Percentiles rank a stretch among this genome's conserved stretches.
Conservation (phyloP, 345 rosid genomes). For the Kandelia obovata region DNA sequence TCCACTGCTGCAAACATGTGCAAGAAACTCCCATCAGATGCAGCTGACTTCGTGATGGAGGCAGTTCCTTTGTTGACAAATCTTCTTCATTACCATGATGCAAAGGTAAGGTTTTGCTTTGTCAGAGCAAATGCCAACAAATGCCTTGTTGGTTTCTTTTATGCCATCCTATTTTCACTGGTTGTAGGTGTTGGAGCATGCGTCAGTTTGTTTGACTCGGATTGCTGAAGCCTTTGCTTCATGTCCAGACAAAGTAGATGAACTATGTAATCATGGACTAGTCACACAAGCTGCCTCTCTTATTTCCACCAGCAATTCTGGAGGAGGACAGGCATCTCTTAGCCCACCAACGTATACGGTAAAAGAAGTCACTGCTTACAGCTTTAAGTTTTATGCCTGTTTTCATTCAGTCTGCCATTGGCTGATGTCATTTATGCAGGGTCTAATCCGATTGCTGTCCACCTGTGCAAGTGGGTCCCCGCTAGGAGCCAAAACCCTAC, state of each 20-base stretch:
- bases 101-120: slow-evolving; percentile 52
- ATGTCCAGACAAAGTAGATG: slow-evolving; percentile 80
- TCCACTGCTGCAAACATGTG: slow-evolving; percentile 99
- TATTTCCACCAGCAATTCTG: slow-evolving; percentile 81
- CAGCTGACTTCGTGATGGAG: slow-evolving; percentile 99
- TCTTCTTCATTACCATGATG: slow-evolving; percentile 93
- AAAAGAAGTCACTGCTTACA: slow-evolving; percentile 15
- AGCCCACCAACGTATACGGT: slow-evolving; percentile 92
- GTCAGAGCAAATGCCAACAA: background rate
- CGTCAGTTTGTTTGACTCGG: slow-evolving; percentile 94
- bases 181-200: slow-evolving; percentile 89
- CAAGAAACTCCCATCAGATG: slow-evolving; percentile 98
- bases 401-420: slow-evolving; percentile 13
- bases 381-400: background rate
- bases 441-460: slow-evolving; percentile 87
- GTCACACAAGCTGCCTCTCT: slow-evolving; percentile 96
- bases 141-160: background rate
- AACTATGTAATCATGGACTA: slow-evolving; percentile 88
- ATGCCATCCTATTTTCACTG: slow-evolving; percentile 17
- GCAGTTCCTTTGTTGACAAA: slow-evolving; percentile 97
- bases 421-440: slow-evolving; percentile 51
- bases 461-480: slow-evolving; percentile 97
- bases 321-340: slow-evolving; percentile 94
- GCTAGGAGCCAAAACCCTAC: slow-evolving; percentile 85
- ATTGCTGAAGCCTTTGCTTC: slow-evolving; percentile 97